Evolutionary conservation across 179 eudicot species (phyloP).

Genomic region (Patellifolia procumbens): DNA sequence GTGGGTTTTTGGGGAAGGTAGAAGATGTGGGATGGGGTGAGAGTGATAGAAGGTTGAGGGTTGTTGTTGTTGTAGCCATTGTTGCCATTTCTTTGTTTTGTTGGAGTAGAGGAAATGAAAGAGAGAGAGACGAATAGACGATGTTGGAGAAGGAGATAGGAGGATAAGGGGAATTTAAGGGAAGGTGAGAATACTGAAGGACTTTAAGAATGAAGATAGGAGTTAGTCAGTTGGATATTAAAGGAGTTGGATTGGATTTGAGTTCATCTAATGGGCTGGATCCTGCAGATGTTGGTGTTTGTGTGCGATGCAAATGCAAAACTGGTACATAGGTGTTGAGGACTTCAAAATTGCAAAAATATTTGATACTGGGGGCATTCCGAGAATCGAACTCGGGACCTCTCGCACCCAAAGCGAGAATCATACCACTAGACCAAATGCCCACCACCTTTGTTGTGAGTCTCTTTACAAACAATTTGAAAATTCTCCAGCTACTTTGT

Average conservation of each 20-base stretch:
- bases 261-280: neutral
- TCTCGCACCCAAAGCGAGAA: slow-evolving; percentile 96
- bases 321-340: too few species aligned
- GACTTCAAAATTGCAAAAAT: too few species aligned
- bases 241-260: neutral
- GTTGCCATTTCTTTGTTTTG: slow-evolving; percentile 33
- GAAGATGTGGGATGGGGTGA: slow-evolving; percentile 21
- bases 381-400: slow-evolving; percentile 92
- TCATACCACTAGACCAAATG: slow-evolving; percentile 93
- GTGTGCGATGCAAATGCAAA: too few species aligned
- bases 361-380: slow-evolving; percentile 48
- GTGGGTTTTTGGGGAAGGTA: slow-evolving; percentile 25
- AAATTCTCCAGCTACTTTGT: too few species aligned
- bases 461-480: too few species aligned
- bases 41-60: slow-evolving; percentile 41
- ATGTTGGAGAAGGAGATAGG: too few species aligned
- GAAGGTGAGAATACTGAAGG: neutral
- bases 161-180: slow-evolving; percentile 29
- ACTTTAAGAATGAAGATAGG: neutral
- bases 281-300: too few species aligned
- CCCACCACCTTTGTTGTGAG: slow-evolving; percentile 15
- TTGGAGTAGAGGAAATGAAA: slow-evolving; percentile 14
- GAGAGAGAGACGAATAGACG: too few species aligned
- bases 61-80: slow-evolving; percentile 44
- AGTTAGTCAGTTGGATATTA: neutral